Evolutionary conservation across 2,329 filamentous ascomycete species (phyloP), one percentile per base, ranked within the genome.

Genomic region (Botrytis tulipae): DNA sequence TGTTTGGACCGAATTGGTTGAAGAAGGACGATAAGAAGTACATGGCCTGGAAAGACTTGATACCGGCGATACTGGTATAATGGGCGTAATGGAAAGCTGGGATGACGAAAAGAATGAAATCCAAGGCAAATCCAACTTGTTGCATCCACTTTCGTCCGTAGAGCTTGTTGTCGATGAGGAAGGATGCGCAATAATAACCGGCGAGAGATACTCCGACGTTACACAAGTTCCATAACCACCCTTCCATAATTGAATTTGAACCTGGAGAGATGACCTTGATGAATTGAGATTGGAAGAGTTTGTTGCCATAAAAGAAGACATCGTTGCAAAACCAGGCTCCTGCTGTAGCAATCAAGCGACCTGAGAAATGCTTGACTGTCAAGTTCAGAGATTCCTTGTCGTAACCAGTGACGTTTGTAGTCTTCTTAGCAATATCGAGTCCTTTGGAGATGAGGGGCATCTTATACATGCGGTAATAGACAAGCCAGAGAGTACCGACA

Each of bases 261-360:
- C 87, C 84, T 71, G 90, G 87, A 72, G 91, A 92, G 78, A 98
- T 91, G 80, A 96, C 92, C 46, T 85, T 86, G 84, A 98, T 97
- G 84, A 98, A 98, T 81, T 95, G 89, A 76, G 88, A 89, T 84
- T 97, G 95, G 88, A 98, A 98, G 71, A 98, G 91, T 88, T 97
- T 98, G 91, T 97, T 98, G 79, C 95, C 95, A 85, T 98, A 98
- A 87, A 98, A 98, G 88, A 98, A 98, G 77, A 98, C 92, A 81
- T 98, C 95, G 83, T 98, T 98, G 85, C 91, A 93, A 84, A 95
- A 98, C 95, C 95, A 98, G 51, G 91, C 89, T 73, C 93, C 93
- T 18, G 95, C 91, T 32, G 95, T 98, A 68, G 95, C 95, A 32
- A 97, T 80, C 37, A 98, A 84, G 78, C 95, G 94, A 70, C 92